Evolutionary conservation across 257 asterid species (phyloP).

Genomic region (Solanum pimpinellifolium): DNA sequence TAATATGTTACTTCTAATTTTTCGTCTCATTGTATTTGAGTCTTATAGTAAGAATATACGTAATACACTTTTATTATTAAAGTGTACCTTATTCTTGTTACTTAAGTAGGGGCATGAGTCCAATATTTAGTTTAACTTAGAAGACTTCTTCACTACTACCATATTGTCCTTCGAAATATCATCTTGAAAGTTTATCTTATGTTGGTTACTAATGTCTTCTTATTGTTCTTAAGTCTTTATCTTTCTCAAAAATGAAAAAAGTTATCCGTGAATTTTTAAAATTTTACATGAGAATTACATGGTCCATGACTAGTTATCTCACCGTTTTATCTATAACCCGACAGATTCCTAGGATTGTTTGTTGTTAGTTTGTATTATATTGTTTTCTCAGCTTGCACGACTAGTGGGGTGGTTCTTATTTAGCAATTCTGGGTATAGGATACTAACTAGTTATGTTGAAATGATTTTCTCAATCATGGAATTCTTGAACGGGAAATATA

Average conservation of each 20-base stretch:
- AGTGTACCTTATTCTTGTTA: constrained; percentile 3
- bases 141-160: not conserved
- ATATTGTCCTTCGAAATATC: not conserved
- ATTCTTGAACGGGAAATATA: not conserved
- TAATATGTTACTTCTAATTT: not conserved
- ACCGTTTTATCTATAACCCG: no score
- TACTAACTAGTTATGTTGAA: not conserved
- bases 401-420: not conserved
- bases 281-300: no score
- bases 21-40: not conserved
- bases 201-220: not conserved
- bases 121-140: not conserved
- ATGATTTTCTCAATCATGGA: not conserved
- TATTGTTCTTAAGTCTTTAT: not conserved
- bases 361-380: not conserved
- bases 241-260: not conserved
- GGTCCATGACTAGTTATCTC: no score
- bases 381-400: not conserved
- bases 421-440: not conserved
- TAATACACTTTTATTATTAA: not conserved
- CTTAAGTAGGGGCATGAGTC: constrained; percentile 42
- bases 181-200: not conserved
- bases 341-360: no score
- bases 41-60: not conserved
- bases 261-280: not conserved